phyloP scores from a whole-genome alignment of 345 rosid species.

The Durio zibethinus region DNA sequence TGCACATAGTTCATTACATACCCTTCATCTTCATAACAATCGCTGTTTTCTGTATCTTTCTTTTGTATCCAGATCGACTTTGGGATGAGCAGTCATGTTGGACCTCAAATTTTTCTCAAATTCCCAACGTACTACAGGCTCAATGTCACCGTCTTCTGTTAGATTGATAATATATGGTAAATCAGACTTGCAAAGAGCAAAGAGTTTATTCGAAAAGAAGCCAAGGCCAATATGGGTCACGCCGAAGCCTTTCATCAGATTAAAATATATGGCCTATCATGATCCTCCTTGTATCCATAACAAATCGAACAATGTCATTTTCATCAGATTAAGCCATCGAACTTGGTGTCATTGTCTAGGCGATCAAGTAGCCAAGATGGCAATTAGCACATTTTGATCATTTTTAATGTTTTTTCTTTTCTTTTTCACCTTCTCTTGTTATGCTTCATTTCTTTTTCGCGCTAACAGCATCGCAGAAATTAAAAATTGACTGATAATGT shows the following conservation, averaged over 20 bases:
- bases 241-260: neutral
- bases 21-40: conserved; percentile 27
- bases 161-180: conserved; percentile 12
- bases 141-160: conserved; percentile 17
- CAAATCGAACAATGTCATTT: neutral
- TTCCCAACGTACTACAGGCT: conserved; percentile 22
- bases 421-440: too few relatives aligned
- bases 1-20: conserved; percentile 20
- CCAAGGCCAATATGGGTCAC: conserved; percentile 13
- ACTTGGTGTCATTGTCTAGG: too few relatives aligned
- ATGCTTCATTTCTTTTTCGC: too few relatives aligned
- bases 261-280: neutral
- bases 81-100: conserved; percentile 30
- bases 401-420: too few relatives aligned
- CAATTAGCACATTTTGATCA: too few relatives aligned
- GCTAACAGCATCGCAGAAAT: too few relatives aligned
- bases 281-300: too few relatives aligned
- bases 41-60: neutral
- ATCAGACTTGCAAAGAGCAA: conserved; percentile 24
- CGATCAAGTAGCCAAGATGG: too few relatives aligned
- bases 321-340: too few relatives aligned
- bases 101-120: conserved; percentile 8
- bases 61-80: conserved; percentile 12
- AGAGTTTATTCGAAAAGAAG: conserved; percentile 3
- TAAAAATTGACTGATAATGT: too few relatives aligned